Percentiles rank a stretch among this genome's conserved stretches.
Evolutionary conservation across 2,329 filamentous ascomycete species (phyloP).

Genomic region (Cladosporium sp.): DNA sequence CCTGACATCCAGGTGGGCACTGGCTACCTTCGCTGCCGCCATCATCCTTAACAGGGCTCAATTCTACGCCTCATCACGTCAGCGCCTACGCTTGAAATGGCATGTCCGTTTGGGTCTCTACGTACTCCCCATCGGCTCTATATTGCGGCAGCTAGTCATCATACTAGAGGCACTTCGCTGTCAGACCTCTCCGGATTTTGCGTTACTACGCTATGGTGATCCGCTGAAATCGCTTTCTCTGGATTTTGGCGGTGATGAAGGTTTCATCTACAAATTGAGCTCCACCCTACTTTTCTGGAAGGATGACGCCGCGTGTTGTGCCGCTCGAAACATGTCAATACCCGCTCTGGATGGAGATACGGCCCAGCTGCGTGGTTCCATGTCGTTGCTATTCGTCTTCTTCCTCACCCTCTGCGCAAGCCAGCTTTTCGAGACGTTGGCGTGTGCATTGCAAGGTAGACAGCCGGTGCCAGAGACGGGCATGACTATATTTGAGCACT

Average conservation of each 20-base stretch:
- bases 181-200: conserved; percentile 61
- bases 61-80: conserved; percentile 85
- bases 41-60: conserved; percentile 86
- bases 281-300: conserved; percentile 70
- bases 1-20: conserved; percentile 85
- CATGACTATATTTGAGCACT: conserved; percentile 96
- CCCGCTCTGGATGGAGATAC: conserved; percentile 43
- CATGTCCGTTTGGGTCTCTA: conserved; percentile 67
- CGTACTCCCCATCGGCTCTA: conserved; percentile 64
- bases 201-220: conserved; percentile 44
- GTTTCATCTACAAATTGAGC: conserved; percentile 67
- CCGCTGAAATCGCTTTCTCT: conserved; percentile 39
- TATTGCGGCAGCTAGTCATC: conserved; percentile 63
- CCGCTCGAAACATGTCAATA: conserved; percentile 68
- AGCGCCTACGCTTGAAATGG: conserved; percentile 73
- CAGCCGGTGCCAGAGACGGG: conserved; percentile 79
- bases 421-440: conserved; percentile 84
- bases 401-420: conserved; percentile 67
- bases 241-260: conserved; percentile 55
- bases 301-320: conserved; percentile 70
- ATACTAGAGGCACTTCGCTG: conserved; percentile 85
- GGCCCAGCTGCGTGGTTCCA: conserved; percentile 64
- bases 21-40: conserved; percentile 81
- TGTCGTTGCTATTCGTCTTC: conserved; percentile 71
- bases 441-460: conserved; percentile 81